Evolutionary conservation across 2,329 filamentous ascomycete species (phyloP).

Genomic region (Magnaporthales sp.): DNA sequence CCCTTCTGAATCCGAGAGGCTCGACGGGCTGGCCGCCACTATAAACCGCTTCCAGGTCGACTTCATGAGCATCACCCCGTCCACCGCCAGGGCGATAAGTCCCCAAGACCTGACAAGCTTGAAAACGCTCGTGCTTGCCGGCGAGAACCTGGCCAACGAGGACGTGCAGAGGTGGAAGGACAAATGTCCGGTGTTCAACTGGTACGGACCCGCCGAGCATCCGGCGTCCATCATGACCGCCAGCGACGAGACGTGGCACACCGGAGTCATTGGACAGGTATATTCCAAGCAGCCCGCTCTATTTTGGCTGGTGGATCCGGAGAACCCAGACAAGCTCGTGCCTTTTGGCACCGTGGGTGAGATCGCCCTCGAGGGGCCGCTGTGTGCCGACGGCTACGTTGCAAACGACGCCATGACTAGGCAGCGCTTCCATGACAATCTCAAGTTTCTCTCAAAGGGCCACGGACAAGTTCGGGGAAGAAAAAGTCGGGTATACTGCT

Average conservation of each 20-base stretch:
- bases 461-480: neutral
- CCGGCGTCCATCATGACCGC: conserved; percentile 28
- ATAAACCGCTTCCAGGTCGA: conserved; percentile 6
- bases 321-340: conserved; percentile 16
- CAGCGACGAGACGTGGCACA: conserved; percentile 14
- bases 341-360: conserved; percentile 24
- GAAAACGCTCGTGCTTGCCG: conserved; percentile 36
- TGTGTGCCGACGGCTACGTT: conserved; percentile 38
- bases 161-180: conserved; percentile 38
- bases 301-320: conserved; percentile 12
- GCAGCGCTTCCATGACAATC: conserved; percentile 2
- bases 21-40: conserved; percentile 23
- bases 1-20: conserved; percentile 25
- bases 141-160: conserved; percentile 42
- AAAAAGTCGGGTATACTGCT: conserved; percentile 19
- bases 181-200: conserved; percentile 35
- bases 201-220: conserved; percentile 45
- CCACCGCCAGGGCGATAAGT: conserved; percentile 20
- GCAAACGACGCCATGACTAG: neutral
- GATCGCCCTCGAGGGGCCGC: conserved; percentile 31
- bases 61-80: conserved; percentile 11
- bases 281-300: neutral
- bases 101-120: conserved; percentile 32
- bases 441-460: neutral
- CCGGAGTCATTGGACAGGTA: neutral